Evolutionary conservation across 1,284 basidiomycete species (phyloP).

Genomic region (Fomitopsis palustris): DNA sequence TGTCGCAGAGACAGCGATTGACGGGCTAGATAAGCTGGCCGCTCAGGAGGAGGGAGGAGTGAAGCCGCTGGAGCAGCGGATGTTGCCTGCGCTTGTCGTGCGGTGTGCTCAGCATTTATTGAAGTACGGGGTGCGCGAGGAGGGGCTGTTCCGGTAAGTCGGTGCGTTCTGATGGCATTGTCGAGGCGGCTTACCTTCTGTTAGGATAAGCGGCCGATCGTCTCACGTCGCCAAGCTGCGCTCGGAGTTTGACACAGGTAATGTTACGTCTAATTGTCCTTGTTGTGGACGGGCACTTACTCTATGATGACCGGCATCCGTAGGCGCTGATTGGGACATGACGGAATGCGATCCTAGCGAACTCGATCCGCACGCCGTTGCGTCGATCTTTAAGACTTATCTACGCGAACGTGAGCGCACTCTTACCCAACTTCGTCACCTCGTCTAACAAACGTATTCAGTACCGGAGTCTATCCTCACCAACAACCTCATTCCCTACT

Average conservation of each 20-base stretch:
- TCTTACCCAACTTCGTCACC: conserved; percentile 5
- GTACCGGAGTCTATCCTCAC: conserved; percentile 85
- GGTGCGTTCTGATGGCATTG: not conserved
- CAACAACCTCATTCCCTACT: conserved; percentile 59
- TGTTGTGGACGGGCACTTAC: not conserved
- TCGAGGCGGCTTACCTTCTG: not conserved
- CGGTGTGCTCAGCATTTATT: conserved; percentile 79
- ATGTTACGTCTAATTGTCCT: conserved; percentile 19
- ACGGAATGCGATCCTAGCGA: conserved; percentile 73
- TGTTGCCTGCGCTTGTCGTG: conserved; percentile 69
- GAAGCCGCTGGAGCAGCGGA: conserved; percentile 46
- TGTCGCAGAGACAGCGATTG: conserved; percentile 59
- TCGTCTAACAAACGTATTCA: conserved; percentile 29
- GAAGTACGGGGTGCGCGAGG: conserved; percentile 78
- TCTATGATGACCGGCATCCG: conserved; percentile 9
- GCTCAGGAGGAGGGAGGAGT: conserved; percentile 15
- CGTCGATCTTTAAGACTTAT: conserved; percentile 81
- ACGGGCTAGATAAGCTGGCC: conserved; percentile 22
- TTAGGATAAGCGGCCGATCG: conserved; percentile 70
- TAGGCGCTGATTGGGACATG: conserved; percentile 84
- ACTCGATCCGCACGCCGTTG: conserved; percentile 88
- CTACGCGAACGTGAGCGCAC: conserved; percentile 67
- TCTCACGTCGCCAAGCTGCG: conserved; percentile 73
- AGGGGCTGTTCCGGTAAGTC: conserved; percentile 75
- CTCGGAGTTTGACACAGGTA: conserved; percentile 81